A percentile compares a stretch with the other conserved stretches of the same genome.
These are phyloP conservation scores for Irpex rosettiformis DNA, from an alignment of 1,284 basidiomycete genomes.

Conservation along the genomic window DNA sequence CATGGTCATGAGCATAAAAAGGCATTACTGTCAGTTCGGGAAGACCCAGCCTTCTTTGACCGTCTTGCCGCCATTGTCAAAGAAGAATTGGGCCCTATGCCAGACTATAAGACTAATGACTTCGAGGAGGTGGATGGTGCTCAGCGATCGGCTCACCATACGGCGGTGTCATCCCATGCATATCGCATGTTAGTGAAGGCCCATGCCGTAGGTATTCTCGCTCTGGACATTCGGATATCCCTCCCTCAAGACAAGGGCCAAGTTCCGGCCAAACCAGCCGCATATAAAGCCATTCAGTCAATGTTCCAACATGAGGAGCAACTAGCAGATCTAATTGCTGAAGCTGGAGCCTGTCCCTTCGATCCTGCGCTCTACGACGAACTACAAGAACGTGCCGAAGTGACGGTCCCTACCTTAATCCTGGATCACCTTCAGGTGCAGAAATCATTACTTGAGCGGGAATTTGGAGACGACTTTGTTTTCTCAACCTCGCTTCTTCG, in stretches of 20 bases:
- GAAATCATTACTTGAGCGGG: slow-evolving; percentile 62
- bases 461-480: slow-evolving; percentile 78
- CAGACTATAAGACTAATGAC: slow-evolving; percentile 55
- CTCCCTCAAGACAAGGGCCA: slow-evolving; percentile 37
- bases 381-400: slow-evolving; percentile 42
- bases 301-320: slow-evolving; percentile 58
- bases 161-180: slow-evolving; percentile 57
- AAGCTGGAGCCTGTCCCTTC: slow-evolving; percentile 67
- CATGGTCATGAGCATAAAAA: slow-evolving; percentile 75
- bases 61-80: slow-evolving; percentile 57
- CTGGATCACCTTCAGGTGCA: slow-evolving; percentile 65
- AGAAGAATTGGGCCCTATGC: slow-evolving; percentile 63
- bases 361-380: slow-evolving; percentile 67
- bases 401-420: slow-evolving; percentile 49
- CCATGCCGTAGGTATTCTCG: slow-evolving; percentile 69
- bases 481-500: slow-evolving; percentile 58
- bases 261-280: slow-evolving; percentile 46
- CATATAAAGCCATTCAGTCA: slow-evolving; percentile 53
- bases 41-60: slow-evolving; percentile 61
- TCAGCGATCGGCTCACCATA: slow-evolving; percentile 57
- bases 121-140: slow-evolving; percentile 46
- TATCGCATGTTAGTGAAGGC: slow-evolving; percentile 77
- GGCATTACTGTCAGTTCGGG: slow-evolving; percentile 53
- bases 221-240: slow-evolving; percentile 65
- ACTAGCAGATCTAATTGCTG: slow-evolving; percentile 58